Percentiles rank a stretch among this genome's conserved stretches.
Evolutionary conservation across 2,329 filamentous ascomycete genomes (phyloP).

Genomic region (Rutstroemia sp.): DNA sequence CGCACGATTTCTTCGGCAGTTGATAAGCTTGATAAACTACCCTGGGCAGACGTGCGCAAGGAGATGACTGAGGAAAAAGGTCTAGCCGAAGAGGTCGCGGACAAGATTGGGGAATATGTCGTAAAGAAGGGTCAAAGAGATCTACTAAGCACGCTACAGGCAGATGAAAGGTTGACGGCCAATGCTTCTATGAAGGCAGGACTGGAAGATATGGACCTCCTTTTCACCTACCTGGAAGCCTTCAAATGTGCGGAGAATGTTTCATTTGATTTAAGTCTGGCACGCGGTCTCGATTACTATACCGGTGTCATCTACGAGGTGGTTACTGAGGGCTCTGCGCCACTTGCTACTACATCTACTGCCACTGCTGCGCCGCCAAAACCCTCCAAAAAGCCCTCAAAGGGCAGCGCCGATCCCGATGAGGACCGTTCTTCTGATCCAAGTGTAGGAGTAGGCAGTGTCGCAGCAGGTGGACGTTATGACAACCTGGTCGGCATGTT

Average conservation of each 20-base stretch:
- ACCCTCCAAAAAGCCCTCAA: conserved; percentile 34
- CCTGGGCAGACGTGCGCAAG: conserved; percentile 82
- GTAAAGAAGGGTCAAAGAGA: conserved; percentile 67
- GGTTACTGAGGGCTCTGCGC: conserved; percentile 59
- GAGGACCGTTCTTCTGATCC: conserved; percentile 70
- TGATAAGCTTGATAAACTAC: conserved; percentile 90
- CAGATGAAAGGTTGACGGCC: conserved; percentile 58
- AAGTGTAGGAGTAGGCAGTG: conserved; percentile 76
- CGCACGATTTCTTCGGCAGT: conserved; percentile 86
- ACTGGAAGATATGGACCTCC: conserved; percentile 69
- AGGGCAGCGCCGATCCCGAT: conserved; percentile 42
- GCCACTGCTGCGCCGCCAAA: conserved; percentile 33
- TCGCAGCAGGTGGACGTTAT: conserved; percentile 85
- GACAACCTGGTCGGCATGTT: conserved; percentile 95
- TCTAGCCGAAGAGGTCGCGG: conserved; percentile 65
- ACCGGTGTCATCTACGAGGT: conserved; percentile 74
- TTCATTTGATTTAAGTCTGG: conserved; percentile 84
- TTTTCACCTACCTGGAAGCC: conserved; percentile 76
- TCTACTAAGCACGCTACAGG: conserved; percentile 61
- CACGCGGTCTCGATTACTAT: conserved; percentile 82
- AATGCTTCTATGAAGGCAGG: conserved; percentile 75
- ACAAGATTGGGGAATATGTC: conserved; percentile 84
- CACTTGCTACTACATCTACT: conserved; percentile 30
- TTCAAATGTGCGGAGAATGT: conserved; percentile 67
- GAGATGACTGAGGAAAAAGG: conserved; percentile 95